Percentiles rank a stretch among this genome's conserved stretches.
Evolutionary conservation across 129 eudicot genomes (phyloP).

Genomic region (Helianthus tuberosus): DNA sequence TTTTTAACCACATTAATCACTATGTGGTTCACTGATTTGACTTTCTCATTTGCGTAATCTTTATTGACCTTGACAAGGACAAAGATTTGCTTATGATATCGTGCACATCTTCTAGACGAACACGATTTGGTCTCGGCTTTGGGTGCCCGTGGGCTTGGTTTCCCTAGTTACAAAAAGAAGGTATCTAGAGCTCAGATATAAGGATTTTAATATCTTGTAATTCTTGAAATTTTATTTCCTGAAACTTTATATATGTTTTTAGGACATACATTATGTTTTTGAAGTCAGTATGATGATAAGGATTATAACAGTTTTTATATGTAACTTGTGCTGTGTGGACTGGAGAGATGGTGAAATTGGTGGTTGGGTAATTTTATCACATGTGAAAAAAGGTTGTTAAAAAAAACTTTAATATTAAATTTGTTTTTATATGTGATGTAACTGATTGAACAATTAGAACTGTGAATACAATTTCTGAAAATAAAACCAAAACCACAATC

Average conservation of each 20-base stretch:
- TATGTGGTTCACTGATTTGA: background rate
- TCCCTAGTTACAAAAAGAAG: conserved; percentile 7
- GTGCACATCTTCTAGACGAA: conserved; percentile 74
- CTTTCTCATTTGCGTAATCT: background rate
- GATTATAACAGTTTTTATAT: background rate
- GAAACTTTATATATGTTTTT: background rate
- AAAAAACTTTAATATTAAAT: too few species aligned
- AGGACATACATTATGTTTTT: background rate
- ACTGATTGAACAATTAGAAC: too few species aligned
- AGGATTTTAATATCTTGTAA: background rate
- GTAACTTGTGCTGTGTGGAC: background rate
- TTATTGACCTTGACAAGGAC: conserved; percentile 53
- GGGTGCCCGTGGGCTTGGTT: background rate
- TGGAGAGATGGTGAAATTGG: too few species aligned
- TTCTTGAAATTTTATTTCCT: background rate
- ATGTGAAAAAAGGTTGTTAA: too few species aligned
- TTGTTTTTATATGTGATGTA: too few species aligned
- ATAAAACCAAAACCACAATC: too few species aligned
- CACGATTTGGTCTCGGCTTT: background rate
- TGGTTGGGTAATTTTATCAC: too few species aligned
- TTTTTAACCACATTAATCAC: conserved; percentile 1
- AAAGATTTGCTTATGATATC: conserved; percentile 84
- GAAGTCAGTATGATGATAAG: background rate
- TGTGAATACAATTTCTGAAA: too few species aligned
- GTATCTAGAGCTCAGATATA: background rate